Evolutionary conservation across 2,329 filamentous ascomycete species (phyloP), one percentile per base, ranked within the genome.

Genomic region (Neofusicoccum kwambonambiense): DNA sequence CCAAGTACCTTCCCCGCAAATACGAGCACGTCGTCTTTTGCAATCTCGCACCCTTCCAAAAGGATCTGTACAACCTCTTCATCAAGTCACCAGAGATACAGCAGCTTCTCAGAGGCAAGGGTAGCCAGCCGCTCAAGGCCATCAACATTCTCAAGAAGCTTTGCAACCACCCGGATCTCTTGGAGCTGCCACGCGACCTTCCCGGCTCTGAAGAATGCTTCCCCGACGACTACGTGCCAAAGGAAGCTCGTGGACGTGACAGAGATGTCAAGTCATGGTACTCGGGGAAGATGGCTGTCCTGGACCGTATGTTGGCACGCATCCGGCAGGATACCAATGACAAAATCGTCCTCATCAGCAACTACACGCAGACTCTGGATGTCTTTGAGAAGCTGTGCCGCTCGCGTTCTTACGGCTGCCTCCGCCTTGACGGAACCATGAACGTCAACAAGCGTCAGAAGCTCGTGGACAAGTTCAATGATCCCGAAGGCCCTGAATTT

Each of bases 21-120:
- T 99, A 99, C 78, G 95, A 99, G 78, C 95, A 99, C 75, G 95
- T 99, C 35, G 95, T 99, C 0, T 99, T 99, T 79, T 99, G 95
- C 83, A 94, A 94, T 71, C 84, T 97, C 51, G 90, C 95, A 15
- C 91, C 91, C 0, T 98, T 99, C 79, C 95, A 99, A 77, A 85
- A 93, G 63, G 91, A 92, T 69, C 82, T 99, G 1, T 99, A 99
- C 82, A 97, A 97, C 73, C 92, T 97, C 77, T 99, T 99, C 77
- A 93, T 99, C 77, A 92, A 90, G 57, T 97, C 93, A 66, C 94
- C 95, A 0, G 92, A 96, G 67, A 98, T 99, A 72, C 93, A 96
- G 75, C 93, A 91, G 62, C 82, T 99, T 50, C 85, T 99, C 41
- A 88, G 91, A 69, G 95, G 95, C 67, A 98, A 97, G 78, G 94